Conservation (phyloP, 139 green algal genomes). For the Chlorella sp. region DNA sequence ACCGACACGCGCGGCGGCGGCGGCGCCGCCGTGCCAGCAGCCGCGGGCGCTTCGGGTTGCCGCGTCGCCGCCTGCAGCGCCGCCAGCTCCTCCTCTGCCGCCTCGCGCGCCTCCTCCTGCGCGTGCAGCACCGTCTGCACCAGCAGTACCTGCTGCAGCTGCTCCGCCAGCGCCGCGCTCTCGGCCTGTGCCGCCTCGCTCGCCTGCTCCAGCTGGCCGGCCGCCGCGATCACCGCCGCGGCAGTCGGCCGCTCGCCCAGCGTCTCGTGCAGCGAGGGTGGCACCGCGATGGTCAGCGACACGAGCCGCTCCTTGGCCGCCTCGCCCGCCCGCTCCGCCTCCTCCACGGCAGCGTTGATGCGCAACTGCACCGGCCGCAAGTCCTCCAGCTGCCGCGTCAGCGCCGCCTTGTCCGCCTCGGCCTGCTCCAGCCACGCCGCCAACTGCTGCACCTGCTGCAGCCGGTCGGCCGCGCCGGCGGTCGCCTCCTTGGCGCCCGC, state of each 20-base stretch:
- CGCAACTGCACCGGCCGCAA: neutral
- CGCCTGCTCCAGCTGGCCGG: neutral
- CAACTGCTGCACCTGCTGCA: too few species aligned
- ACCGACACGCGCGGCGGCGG: too few species aligned
- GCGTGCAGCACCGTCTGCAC: neutral
- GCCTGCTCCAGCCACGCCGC: neutral
- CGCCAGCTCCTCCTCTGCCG: constrained; percentile 2
- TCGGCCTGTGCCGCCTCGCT: neutral
- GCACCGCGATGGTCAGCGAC: too few species aligned
- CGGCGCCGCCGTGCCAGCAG: too few species aligned
- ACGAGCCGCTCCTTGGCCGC: neutral
- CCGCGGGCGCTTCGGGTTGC: too few species aligned
- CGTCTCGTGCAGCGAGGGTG: too few species aligned
- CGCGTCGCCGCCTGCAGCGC: too few species aligned
- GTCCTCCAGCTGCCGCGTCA: constrained; percentile 3
- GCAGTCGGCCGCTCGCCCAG: too few species aligned
- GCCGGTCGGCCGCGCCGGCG: neutral
- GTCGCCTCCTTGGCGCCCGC: neutral
- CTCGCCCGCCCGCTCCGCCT: neutral
- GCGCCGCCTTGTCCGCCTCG: neutral
- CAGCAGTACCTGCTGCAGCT: neutral
- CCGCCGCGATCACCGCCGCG: neutral
- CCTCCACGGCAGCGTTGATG: neutral
- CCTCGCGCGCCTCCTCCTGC: neutral
- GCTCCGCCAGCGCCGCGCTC: neutral